phyloP scores from a whole-genome alignment of 768 basidiomycete species.

The Trametes sanguinea region DNA sequence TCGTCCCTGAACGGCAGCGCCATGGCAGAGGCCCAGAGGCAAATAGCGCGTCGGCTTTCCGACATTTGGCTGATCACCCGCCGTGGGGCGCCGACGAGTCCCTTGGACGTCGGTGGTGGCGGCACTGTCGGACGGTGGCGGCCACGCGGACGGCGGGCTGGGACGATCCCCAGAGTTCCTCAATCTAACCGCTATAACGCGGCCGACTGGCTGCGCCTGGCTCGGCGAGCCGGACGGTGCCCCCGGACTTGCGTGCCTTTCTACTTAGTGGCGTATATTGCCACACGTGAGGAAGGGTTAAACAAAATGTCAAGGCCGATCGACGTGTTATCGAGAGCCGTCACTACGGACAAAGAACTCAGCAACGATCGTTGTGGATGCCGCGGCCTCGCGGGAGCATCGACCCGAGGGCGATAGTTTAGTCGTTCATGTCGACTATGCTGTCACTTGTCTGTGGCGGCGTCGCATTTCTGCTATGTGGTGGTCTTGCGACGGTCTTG shows the following conservation, averaged over 20 bases:
- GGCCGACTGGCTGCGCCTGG: background rate
- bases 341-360: background rate
- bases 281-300: slow-evolving; percentile 11
- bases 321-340: slow-evolving; percentile 11
- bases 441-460: background rate
- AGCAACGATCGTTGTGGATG: slow-evolving; percentile 2
- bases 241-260: slow-evolving; percentile 1
- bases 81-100: background rate
- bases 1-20: slow-evolving; percentile 1
- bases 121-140: background rate
- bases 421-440: background rate
- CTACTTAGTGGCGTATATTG: slow-evolving; percentile 19
- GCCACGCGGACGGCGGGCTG: slow-evolving; percentile 7
- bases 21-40: background rate
- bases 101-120: background rate
- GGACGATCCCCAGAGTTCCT: background rate
- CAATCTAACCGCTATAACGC: slow-evolving; percentile 14
- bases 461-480: background rate
- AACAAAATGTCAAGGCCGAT: slow-evolving; percentile 11
- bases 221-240: slow-evolving; percentile 3
- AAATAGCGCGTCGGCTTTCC: background rate
- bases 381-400: background rate
- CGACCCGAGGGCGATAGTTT: background rate
- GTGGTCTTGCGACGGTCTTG: background rate
- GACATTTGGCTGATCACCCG: slow-evolving; percentile 3